Percentiles rank a stretch among this genome's conserved stretches.
phyloP scores from a whole-genome alignment of 2,329 filamentous ascomycete species.

The Penicillium sclerotiorum region DNA sequence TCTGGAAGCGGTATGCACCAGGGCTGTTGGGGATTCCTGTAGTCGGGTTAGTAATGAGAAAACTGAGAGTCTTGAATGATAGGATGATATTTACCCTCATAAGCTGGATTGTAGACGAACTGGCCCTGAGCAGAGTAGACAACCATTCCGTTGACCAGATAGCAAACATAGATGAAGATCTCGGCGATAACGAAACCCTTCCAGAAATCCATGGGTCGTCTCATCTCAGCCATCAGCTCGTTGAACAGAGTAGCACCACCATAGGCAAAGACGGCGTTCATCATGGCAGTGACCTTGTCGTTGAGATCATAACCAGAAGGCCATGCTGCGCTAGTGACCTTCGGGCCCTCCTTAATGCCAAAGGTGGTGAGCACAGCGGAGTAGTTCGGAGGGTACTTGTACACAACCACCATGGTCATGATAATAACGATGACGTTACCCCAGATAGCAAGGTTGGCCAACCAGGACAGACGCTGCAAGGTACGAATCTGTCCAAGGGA shows the following conservation, averaged over 20 bases:
- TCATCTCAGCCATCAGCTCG: slow-evolving; percentile 37
- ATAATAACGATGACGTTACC: slow-evolving; percentile 59
- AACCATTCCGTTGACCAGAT: slow-evolving; percentile 36
- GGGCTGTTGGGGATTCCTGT: slow-evolving; percentile 13
- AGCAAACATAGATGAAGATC: slow-evolving; percentile 39
- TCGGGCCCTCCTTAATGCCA: slow-evolving; percentile 39
- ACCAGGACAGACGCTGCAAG: slow-evolving; percentile 36
- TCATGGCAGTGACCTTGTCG: slow-evolving; percentile 29
- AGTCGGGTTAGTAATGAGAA: neutral
- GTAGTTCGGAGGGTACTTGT: slow-evolving; percentile 55
- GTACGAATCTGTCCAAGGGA: slow-evolving; percentile 61
- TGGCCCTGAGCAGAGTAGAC: slow-evolving; percentile 49
- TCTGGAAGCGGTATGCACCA: slow-evolving; percentile 17
- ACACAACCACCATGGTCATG: slow-evolving; percentile 58
- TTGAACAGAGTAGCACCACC: slow-evolving; percentile 33
- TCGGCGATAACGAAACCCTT: slow-evolving; percentile 37
- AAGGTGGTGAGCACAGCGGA: slow-evolving; percentile 21
- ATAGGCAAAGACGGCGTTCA: slow-evolving; percentile 33
- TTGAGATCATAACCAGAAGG: slow-evolving; percentile 6
- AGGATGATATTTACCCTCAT: slow-evolving; percentile 17
- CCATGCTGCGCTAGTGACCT: slow-evolving; percentile 35
- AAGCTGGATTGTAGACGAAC: slow-evolving; percentile 49
- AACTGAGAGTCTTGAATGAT: no score
- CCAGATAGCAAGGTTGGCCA: slow-evolving; percentile 60
- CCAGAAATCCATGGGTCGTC: slow-evolving; percentile 39